A percentile compares a stretch with the other conserved stretches of the same genome.
Evolutionary conservation across 2,329 filamentous ascomycete genomes (phyloP).

Genomic region (Simplicillium aogashimaense): DNA sequence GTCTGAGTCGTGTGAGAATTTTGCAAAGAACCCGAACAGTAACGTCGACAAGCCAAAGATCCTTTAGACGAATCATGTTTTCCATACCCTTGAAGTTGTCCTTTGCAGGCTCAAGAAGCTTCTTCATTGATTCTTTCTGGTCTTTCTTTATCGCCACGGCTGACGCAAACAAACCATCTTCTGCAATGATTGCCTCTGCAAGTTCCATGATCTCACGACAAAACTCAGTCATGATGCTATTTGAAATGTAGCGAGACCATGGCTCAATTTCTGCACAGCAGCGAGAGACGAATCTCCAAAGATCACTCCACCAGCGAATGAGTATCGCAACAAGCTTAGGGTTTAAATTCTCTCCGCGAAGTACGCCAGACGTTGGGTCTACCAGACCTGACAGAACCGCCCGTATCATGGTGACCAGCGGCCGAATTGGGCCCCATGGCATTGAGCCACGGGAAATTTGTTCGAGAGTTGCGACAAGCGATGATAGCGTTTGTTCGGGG

Average conservation of each 20-base stretch:
- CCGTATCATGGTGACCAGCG: constrained; percentile 45
- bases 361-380: constrained; percentile 44
- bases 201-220: constrained; percentile 94
- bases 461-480: constrained; percentile 32
- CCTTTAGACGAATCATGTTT: constrained; percentile 83
- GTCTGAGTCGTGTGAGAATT: constrained; percentile 70
- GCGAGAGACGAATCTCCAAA: constrained; percentile 73
- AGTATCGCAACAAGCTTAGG: constrained; percentile 55
- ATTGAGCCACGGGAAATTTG: constrained; percentile 21
- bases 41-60: constrained; percentile 73
- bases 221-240: constrained; percentile 76
- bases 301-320: constrained; percentile 69
- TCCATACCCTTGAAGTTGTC: constrained; percentile 57
- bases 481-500: constrained; percentile 28
- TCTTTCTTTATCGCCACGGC: constrained; percentile 32
- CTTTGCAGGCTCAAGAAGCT: constrained; percentile 27
- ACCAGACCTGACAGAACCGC: constrained; percentile 48
- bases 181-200: constrained; percentile 72
- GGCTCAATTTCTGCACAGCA: constrained; percentile 75
- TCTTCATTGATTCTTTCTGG: constrained; percentile 27
- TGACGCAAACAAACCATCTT: constrained; percentile 74
- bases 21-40: constrained; percentile 77
- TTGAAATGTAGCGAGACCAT: constrained; percentile 73
- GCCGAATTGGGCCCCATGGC: constrained; percentile 48
- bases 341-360: constrained; percentile 46